These are phyloP conservation scores for Coniochaeta ligniaria DNA, from an alignment of 2,329 filamentous ascomycete genomes.

Conservation along the genomic window DNA sequence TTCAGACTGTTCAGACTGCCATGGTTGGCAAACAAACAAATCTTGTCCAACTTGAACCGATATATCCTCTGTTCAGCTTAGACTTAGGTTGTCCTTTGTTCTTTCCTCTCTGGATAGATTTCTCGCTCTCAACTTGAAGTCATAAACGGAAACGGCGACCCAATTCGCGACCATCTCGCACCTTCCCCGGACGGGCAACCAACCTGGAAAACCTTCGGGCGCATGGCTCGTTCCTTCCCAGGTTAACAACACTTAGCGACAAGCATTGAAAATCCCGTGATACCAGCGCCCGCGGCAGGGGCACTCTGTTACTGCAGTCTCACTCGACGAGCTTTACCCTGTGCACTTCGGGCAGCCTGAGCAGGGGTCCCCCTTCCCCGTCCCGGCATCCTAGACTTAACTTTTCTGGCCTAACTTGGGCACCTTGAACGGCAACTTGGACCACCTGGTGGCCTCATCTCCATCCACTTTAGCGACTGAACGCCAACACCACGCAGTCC, in stretches of 20 bases:
- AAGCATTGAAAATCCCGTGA: neutral
- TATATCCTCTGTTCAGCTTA: too few relatives aligned
- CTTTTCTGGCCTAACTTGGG: neutral
- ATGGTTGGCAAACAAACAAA: neutral
- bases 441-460: slow-evolving; percentile 2
- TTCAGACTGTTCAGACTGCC: neutral
- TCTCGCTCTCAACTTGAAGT: too few relatives aligned
- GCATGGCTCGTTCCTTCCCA: neutral
- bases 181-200: neutral
- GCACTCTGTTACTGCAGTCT: neutral
- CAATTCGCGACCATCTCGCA: neutral
- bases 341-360: neutral
- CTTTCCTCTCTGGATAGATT: neutral
- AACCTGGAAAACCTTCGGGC: neutral
- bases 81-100: too few relatives aligned
- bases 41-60: neutral
- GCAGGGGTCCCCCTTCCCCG: neutral
- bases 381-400: neutral
- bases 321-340: neutral
- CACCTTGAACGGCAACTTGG: neutral
- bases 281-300: neutral
- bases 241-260: neutral
- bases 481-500: neutral
- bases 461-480: neutral
- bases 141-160: neutral